Percentiles rank a stretch among this genome's conserved stretches.
phyloP scores from a whole-genome alignment of 176 grass and related monocot species.

The Neostapfia colusana region DNA sequence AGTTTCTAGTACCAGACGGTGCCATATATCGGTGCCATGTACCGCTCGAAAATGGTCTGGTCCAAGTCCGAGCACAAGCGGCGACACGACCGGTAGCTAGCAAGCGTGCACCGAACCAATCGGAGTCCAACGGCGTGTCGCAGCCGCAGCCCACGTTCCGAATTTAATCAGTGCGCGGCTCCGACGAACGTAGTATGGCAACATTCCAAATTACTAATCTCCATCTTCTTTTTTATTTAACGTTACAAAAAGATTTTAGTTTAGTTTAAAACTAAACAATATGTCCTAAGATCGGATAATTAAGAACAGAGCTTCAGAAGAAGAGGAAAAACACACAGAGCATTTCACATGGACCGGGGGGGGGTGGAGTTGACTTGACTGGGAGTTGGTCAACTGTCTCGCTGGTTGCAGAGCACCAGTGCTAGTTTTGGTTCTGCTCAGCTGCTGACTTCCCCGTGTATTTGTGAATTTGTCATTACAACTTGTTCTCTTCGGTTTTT shows the following conservation, averaged over 20 bases:
- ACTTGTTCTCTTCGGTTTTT: neutral
- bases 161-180: neutral
- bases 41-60: too few relatives aligned
- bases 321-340: neutral
- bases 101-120: neutral
- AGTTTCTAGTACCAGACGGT: too few relatives aligned
- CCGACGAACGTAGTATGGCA: neutral
- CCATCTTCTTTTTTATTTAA: too few relatives aligned
- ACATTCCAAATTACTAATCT: neutral
- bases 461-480: neutral
- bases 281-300: too few relatives aligned
- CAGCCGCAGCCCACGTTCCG: neutral
- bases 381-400: neutral
- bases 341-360: neutral
- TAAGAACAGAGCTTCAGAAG: too few relatives aligned
- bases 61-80: too few relatives aligned
- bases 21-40: too few relatives aligned
- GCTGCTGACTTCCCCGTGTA: neutral
- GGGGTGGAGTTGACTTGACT: neutral
- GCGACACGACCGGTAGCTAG: neutral
- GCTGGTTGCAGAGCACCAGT: neutral
- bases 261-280: too few relatives aligned
- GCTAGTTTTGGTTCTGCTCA: neutral
- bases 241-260: too few relatives aligned
- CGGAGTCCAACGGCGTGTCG: too few relatives aligned